These are phyloP conservation scores for Sarocladium oryzae DNA, from an alignment of 2,329 filamentous ascomycete genomes.

Conservation along the genomic window DNA sequence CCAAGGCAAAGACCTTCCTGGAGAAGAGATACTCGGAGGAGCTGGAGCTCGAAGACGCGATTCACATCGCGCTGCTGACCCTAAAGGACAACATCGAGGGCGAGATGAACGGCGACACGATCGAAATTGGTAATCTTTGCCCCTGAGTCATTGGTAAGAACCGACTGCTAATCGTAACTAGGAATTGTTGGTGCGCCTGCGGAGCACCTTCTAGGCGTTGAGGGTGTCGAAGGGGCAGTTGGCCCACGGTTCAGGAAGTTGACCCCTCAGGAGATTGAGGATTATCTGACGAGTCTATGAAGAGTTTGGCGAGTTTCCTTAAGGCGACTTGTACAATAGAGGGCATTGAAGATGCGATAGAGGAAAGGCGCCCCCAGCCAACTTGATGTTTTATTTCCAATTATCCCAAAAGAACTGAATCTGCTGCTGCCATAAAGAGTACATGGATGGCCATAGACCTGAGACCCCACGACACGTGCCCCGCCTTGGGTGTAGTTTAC, in stretches of 20 bases:
- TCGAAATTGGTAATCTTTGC: slow-evolving; percentile 75
- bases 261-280: slow-evolving; percentile 96
- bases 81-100: slow-evolving; percentile 99
- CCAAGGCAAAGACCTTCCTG: slow-evolving; percentile 96
- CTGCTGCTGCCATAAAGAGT: too few relatives aligned
- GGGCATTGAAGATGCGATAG: slow-evolving; percentile 4
- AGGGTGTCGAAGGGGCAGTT: slow-evolving; percentile 77
- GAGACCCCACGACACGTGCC: slow-evolving; percentile 1
- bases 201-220: slow-evolving; percentile 84
- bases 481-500: neutral
- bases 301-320: slow-evolving; percentile 19
- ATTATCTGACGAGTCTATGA: slow-evolving; percentile 98
- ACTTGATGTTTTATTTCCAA: too few relatives aligned
- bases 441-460: too few relatives aligned
- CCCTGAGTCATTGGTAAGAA: neutral
- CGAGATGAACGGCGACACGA: slow-evolving; percentile 97
- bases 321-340: slow-evolving; percentile 40
- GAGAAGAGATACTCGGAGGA: slow-evolving; percentile 99
- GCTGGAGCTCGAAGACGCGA: slow-evolving; percentile 92
- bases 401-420: too few relatives aligned
- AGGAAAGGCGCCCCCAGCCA: slow-evolving; percentile 3
- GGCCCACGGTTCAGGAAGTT: slow-evolving; percentile 90
- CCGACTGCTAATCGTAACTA: slow-evolving; percentile 29
- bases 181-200: slow-evolving; percentile 94
- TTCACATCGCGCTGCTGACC: slow-evolving; percentile 94